Conservation (phyloP, 805 yeast species). For the Ascoidea asiatica region DNA sequence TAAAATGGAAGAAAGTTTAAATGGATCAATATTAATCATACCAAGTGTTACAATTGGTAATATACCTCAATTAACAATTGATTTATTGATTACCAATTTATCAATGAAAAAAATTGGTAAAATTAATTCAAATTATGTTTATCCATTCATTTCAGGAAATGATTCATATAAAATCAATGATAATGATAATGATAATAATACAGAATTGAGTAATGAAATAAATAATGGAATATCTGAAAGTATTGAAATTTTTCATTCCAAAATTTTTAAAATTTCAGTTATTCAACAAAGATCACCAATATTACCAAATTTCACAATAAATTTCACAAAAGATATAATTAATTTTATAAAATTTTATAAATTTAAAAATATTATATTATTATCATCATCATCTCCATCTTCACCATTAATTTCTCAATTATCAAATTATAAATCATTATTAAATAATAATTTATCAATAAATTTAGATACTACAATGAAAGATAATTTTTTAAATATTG, state of each 20-base stretch:
- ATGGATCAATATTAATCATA: conserved; percentile 36
- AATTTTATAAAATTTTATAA: too few relatives aligned
- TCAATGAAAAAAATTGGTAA: conserved; percentile 36
- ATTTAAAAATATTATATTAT: too few relatives aligned
- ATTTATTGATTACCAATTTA: conserved; percentile 55
- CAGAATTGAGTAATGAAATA: conserved; percentile 5
- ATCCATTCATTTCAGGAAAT: conserved; percentile 76
- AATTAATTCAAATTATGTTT: conserved; percentile 47
- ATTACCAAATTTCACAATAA: conserved; percentile 43
- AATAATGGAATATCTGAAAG: conserved; percentile 37
- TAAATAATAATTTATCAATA: too few relatives aligned
- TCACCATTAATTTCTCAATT: too few relatives aligned
- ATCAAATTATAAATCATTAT: too few relatives aligned
- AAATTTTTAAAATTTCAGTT: conserved; percentile 30
- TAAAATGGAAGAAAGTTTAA: too few relatives aligned
- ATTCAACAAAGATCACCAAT: conserved; percentile 79
- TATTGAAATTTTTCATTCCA: conserved; percentile 47
- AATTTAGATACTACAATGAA: neutral
- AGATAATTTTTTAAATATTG: neutral
- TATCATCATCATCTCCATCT: neutral
- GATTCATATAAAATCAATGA: conserved; percentile 27
- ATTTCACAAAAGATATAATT: conserved; percentile 31
- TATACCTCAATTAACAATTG: conserved; percentile 73
- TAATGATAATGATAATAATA: conserved; percentile 9
- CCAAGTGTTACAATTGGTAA: conserved; percentile 85